A percentile compares a stretch with the other conserved stretches of the same genome.
These are phyloP conservation scores for Fusarium heterosporum DNA, from an alignment of 2,329 filamentous ascomycete genomes.

Conservation along the genomic window DNA sequence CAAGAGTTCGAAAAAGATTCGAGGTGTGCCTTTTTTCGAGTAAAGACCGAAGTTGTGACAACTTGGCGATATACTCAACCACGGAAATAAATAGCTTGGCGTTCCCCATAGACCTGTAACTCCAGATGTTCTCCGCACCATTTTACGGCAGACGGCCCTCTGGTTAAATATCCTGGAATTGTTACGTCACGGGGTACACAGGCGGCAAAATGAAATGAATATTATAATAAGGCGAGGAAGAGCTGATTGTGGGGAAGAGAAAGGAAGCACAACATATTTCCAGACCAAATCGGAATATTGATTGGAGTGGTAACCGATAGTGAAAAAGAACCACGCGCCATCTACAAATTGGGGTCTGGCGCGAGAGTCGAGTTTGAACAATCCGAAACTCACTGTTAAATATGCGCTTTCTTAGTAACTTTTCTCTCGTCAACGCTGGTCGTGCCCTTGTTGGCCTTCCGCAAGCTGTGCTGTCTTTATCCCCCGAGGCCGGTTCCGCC, in stretches of 20 bases:
- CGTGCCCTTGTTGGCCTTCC: neutral
- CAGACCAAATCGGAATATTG: no score
- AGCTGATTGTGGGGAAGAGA: no score
- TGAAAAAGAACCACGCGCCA: no score
- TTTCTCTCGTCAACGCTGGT: neutral
- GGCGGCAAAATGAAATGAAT: neutral
- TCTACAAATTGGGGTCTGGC: no score
- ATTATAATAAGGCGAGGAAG: no score
- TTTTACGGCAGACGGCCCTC: neutral
- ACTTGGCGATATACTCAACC: neutral
- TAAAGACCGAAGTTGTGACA: neutral
- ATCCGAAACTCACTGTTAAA: neutral
- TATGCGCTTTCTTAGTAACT: neutral
- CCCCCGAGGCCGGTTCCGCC: neutral
- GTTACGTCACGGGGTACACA: neutral
- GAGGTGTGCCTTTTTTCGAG: conserved; percentile 36
- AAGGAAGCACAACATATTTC: no score
- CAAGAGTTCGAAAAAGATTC: conserved; percentile 32
- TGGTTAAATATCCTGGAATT: conserved; percentile 6
- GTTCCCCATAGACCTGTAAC: neutral
- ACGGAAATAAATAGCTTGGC: neutral
- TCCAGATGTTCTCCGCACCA: neutral
- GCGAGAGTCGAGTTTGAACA: no score
- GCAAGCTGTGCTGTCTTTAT: neutral
- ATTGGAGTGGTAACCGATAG: no score